A percentile compares a stretch with the other conserved stretches of the same genome.
phyloP scores from a whole-genome alignment of 345 rosid species.

The Salix exigua region DNA sequence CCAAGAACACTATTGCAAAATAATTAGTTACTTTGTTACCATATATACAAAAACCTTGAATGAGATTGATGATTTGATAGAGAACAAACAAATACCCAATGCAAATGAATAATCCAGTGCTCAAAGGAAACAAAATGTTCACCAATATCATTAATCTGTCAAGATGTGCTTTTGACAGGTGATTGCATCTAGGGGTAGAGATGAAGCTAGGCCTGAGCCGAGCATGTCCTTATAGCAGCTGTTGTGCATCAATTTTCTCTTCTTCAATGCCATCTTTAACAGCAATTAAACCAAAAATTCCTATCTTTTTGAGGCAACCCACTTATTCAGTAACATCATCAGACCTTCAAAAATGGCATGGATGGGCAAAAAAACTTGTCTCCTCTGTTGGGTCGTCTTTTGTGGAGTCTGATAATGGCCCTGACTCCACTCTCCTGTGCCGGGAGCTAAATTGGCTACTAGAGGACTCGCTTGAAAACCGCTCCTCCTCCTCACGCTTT shows the following conservation, averaged over 20 bases:
- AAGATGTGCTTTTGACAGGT: not conserved
- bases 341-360: slow-evolving; percentile 63
- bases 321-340: slow-evolving; percentile 37
- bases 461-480: slow-evolving; percentile 56
- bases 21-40: too few relatives aligned
- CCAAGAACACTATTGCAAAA: too few relatives aligned
- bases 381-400: slow-evolving; percentile 56
- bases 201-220: slow-evolving; percentile 8
- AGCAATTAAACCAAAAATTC: slow-evolving; percentile 34
- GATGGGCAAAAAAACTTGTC: slow-evolving; percentile 66
- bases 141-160: not conserved
- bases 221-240: not conserved
- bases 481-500: slow-evolving; percentile 4
- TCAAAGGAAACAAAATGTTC: not conserved
- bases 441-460: slow-evolving; percentile 85
- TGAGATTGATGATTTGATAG: not conserved
- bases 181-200: not conserved
- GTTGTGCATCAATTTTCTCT: slow-evolving; percentile 15
- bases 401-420: slow-evolving; percentile 45
- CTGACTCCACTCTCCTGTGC: slow-evolving; percentile 51
- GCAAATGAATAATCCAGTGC: not conserved
- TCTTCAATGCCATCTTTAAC: slow-evolving; percentile 5
- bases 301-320: slow-evolving; percentile 57
- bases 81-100: not conserved
- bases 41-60: not conserved